Evolutionary conservation across 768 basidiomycete species (phyloP), one percentile per base, ranked within the genome.

Genomic region (Lanmaoa rubissima): DNA sequence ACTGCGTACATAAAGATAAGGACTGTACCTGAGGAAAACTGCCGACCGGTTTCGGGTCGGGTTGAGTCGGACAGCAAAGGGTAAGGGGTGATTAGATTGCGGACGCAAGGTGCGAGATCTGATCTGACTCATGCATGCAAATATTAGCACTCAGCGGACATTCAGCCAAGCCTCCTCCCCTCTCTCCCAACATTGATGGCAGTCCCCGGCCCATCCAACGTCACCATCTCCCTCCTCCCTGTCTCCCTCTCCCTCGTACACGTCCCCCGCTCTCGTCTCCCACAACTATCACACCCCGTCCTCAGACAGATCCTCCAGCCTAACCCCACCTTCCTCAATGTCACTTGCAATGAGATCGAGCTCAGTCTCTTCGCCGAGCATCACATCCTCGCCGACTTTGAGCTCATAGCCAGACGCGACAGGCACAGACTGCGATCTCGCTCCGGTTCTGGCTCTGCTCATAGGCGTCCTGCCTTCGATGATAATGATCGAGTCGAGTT

Each of bases 281-380:
- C 77, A 28, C 73, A 78, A 2, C 76, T 88, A 51, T 81, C 81
- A 10, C 80, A 83, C 60, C 82, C 82, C 31, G 68, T 91, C 68
- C 78, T 92, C 60, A 81, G 81, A 57, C 86, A 87, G 69, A 82
- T 90, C 55, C 81, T 90, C 51, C 81, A 82, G 48, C 85, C 86
- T 3, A 76, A 75, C 57, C 84, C 86, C 16, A 78, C 79, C 7
- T 90, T 90, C 69, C 78, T 90, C 66, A 89, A 85, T 64, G 78
- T 90, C 54, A 88, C 87, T 51, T 87, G 81, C 74, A 92, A 92
- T 68, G 82, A 88, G 60, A 81, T 90, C 60, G 90, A 92, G 71
- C 85, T 92, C 70, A 83, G 81, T 68, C 73, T 89, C 48, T 90
- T 91, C 63, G 87, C 84, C 36, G 85, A 88, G 60, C 77, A 83